phyloP scores from a whole-genome alignment of 495 filamentous ascomycete genomes.

The Xeromyces bisporus region DNA sequence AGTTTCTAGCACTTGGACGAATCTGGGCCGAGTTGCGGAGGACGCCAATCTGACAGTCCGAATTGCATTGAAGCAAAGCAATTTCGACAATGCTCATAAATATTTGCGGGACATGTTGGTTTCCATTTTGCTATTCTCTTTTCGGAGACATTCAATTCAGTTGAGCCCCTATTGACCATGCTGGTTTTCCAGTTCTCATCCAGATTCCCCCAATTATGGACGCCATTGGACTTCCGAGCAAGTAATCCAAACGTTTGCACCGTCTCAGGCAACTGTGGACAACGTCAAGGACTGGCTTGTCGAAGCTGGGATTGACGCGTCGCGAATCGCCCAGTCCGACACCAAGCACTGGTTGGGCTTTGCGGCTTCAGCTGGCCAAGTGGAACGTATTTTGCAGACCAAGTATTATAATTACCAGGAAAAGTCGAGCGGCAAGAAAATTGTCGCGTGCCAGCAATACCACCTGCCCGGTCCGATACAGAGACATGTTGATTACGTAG shows the following conservation, averaged over 20 bases:
- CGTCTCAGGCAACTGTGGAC: conserved; percentile 15
- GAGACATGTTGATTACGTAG: too few relatives aligned
- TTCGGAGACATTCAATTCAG: background rate
- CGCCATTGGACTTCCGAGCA: conserved; percentile 27
- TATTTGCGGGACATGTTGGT: conserved; percentile 22
- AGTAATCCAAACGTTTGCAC: conserved; percentile 27
- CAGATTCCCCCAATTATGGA: conserved; percentile 28
- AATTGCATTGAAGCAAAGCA: conserved; percentile 26
- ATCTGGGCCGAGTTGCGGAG: conserved; percentile 4
- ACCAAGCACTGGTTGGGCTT: too few relatives aligned
- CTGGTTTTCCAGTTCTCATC: conserved; percentile 9
- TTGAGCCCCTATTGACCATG: background rate
- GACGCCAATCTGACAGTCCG: conserved; percentile 21
- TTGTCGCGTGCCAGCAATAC: too few relatives aligned
- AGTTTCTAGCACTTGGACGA: conserved; percentile 10
- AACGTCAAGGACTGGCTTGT: conserved; percentile 28
- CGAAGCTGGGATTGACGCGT: too few relatives aligned
- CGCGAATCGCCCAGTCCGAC: too few relatives aligned
- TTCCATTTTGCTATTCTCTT: background rate
- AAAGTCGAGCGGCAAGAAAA: background rate
- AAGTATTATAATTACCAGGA: conserved; percentile 35
- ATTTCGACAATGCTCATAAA: conserved; percentile 25
- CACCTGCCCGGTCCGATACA: too few relatives aligned
- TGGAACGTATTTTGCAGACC: conserved; percentile 34
- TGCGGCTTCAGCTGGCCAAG: conserved; percentile 24